phyloP scores from a whole-genome alignment of 148 eudicot genomes.

The Arctostaphylos glauca region DNA sequence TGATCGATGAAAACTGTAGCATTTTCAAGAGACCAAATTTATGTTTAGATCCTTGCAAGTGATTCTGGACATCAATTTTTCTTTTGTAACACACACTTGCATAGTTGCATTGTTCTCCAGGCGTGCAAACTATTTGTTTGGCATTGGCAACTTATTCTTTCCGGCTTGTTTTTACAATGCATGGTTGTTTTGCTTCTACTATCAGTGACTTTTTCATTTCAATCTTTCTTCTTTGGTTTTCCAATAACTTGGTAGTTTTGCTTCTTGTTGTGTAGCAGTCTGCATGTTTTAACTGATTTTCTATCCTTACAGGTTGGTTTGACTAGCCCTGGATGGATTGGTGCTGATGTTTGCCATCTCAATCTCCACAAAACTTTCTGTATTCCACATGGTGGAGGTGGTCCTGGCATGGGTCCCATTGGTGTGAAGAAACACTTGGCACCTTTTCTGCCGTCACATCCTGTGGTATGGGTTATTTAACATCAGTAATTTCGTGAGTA shows the following conservation, averaged over 20 bases:
- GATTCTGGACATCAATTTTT: not conserved
- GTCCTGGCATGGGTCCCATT: conserved; percentile 99
- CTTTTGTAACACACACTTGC: not conserved
- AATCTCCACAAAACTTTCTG: conserved; percentile 99
- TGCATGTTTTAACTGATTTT: not conserved
- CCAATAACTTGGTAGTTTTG: not conserved
- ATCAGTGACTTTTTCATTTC: not conserved
- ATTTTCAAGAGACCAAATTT: not conserved
- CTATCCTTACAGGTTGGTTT: conserved; percentile 71
- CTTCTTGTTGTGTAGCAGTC: not conserved
- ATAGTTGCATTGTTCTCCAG: not conserved
- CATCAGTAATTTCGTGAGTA: not conserved
- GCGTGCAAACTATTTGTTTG: not conserved
- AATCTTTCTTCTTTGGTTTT: not conserved
- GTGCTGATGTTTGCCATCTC: conserved; percentile 99
- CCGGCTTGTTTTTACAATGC: not conserved
- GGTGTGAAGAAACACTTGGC: conserved; percentile 98
- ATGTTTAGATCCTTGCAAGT: not conserved
- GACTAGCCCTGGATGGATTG: conserved; percentile 93
- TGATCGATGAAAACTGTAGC: not conserved
- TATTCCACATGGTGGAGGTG: conserved; percentile 99
- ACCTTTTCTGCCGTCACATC: conserved; percentile 95
- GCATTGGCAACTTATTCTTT: not conserved
- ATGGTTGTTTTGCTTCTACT: not conserved
- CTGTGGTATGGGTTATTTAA: conserved; percentile 67